Percentiles rank a stretch among this genome's conserved stretches.
phyloP scores from a whole-genome alignment of 2,329 filamentous ascomycete species.

The Zymoseptoria tritici region DNA sequence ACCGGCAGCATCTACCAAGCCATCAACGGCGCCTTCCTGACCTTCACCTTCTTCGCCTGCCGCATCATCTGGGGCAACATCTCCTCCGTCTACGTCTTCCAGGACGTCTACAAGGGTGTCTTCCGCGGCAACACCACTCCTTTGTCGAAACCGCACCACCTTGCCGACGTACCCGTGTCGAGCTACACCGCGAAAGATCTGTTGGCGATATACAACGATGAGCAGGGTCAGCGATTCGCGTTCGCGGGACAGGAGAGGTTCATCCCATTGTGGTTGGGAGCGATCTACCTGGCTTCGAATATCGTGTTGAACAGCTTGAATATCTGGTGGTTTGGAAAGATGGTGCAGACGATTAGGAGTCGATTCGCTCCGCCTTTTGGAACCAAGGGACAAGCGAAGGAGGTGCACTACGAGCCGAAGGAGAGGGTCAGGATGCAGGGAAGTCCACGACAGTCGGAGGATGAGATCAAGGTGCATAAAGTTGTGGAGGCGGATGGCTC shows the following conservation, averaged over 20 bases:
- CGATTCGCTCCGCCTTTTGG: conserved; percentile 56
- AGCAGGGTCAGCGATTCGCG: conserved; percentile 20
- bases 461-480: conserved; percentile 9
- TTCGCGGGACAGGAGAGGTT: conserved; percentile 22
- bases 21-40: conserved; percentile 67
- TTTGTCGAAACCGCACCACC: neutral
- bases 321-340: conserved; percentile 80
- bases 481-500: conserved; percentile 12
- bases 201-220: conserved; percentile 18
- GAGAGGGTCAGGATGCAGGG: conserved; percentile 20
- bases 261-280: conserved; percentile 63
- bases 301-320: conserved; percentile 67
- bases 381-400: conserved; percentile 31
- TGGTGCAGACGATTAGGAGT: conserved; percentile 72
- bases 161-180: conserved; percentile 27
- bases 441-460: conserved; percentile 7
- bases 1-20: conserved; percentile 68
- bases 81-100: conserved; percentile 57
- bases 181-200: conserved; percentile 13
- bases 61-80: conserved; percentile 73
- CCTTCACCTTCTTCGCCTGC: conserved; percentile 67
- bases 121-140: conserved; percentile 11
- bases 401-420: conserved; percentile 19
- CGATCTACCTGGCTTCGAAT: conserved; percentile 62
- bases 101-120: conserved; percentile 55